Conservation (phyloP, 2,329 filamentous ascomycete genomes). For the Lecanicillium sp. region DNA sequence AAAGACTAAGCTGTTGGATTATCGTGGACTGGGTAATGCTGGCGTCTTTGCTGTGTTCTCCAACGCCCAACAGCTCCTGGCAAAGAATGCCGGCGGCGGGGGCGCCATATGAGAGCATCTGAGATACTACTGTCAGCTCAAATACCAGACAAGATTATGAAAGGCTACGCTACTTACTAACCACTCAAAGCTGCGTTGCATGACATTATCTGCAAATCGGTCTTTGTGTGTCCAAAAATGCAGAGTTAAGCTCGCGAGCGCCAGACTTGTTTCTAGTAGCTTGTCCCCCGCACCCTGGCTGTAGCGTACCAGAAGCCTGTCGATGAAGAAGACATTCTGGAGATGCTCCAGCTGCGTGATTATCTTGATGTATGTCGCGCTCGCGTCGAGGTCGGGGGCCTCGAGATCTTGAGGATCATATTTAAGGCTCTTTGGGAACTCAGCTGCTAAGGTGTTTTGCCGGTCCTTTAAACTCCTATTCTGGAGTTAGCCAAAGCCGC, state of each 20-base stretch:
- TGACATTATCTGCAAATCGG: constrained; percentile 27
- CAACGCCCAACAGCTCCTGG: constrained; percentile 41
- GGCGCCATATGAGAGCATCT: constrained; percentile 44
- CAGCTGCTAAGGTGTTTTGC: constrained; percentile 26
- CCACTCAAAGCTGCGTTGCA: constrained; percentile 43
- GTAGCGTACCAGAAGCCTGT: constrained; percentile 47
- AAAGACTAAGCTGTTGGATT: constrained; percentile 45
- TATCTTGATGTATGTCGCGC: constrained; percentile 37
- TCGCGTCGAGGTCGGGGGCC: constrained; percentile 22
- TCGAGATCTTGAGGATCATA: constrained; percentile 34
- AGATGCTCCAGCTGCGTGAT: constrained; percentile 44
- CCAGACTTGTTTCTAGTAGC: constrained; percentile 39
- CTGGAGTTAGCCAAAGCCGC: no score
- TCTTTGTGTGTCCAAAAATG: constrained; percentile 46
- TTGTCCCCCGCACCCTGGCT: constrained; percentile 32
- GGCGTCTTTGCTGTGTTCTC: constrained; percentile 27
- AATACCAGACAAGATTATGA: neutral
- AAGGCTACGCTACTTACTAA: constrained; percentile 29
- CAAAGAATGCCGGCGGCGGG: constrained; percentile 45
- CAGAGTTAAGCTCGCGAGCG: constrained; percentile 41
- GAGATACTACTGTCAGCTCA: constrained; percentile 17
- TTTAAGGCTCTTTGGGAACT: constrained; percentile 33
- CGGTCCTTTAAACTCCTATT: constrained; percentile 32
- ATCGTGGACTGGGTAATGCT: constrained; percentile 41
- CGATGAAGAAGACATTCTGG: constrained; percentile 53